Evolutionary conservation across 192 early-diverging fungal species (phyloP).

Genomic region (Backusella sp.): DNA sequence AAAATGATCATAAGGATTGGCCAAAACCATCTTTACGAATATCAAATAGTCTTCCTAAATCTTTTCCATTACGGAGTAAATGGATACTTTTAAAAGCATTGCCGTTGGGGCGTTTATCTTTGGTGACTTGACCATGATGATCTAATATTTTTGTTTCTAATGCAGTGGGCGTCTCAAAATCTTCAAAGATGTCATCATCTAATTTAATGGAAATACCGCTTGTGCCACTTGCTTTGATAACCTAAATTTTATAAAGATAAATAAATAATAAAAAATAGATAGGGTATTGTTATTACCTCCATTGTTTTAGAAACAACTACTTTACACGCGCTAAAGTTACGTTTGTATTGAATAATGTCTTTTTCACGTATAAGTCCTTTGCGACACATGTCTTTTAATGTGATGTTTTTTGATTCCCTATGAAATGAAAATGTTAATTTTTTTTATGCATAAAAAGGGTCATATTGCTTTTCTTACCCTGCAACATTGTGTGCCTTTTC

Average conservation of each 20-base stretch:
- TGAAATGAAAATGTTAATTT: not conserved
- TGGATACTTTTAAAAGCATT: conserved; percentile 46
- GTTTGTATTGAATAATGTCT: conserved; percentile 37
- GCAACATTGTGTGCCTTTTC: conserved; percentile 37
- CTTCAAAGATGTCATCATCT: conserved; percentile 34
- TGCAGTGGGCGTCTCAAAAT: conserved; percentile 44
- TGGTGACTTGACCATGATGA: conserved; percentile 36
- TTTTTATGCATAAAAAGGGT: not conserved
- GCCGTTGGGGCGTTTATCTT: conserved; percentile 43
- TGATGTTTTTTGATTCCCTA: conserved; percentile 40
- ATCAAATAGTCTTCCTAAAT: conserved; percentile 40
- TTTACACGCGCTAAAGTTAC: conserved; percentile 42
- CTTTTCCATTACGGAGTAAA: conserved; percentile 30
- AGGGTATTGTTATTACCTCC: conserved; percentile 21
- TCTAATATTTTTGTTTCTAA: conserved; percentile 45
- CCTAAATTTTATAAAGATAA: conserved; percentile 7
- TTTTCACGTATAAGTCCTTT: conserved; percentile 36
- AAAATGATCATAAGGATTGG: not conserved
- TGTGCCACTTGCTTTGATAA: conserved; percentile 30
- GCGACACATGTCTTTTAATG: conserved; percentile 40
- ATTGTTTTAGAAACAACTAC: conserved; percentile 36
- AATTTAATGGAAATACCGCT: conserved; percentile 33
- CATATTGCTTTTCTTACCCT: conserved; percentile 20
- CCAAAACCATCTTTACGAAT: conserved; percentile 39
- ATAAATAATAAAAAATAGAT: not conserved